Evolutionary conservation across 257 asterid genomes (phyloP).

Genomic region (Solanum sejunctum): DNA sequence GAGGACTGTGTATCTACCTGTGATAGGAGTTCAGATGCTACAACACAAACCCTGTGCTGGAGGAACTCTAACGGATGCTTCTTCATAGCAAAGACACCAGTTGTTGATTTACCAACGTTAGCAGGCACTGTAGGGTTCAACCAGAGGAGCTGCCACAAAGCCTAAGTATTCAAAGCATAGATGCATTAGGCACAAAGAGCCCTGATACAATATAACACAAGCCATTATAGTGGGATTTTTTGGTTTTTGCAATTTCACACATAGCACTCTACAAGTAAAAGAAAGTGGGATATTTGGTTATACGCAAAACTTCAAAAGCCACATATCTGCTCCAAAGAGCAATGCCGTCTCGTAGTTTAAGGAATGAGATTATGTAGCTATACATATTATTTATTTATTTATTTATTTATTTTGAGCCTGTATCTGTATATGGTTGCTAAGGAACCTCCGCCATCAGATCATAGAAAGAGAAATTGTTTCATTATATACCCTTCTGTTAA

Average conservation of each 20-base stretch:
- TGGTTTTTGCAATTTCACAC: neutral
- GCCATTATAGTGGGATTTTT: neutral
- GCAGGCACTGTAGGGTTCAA: slow-evolving; percentile 55
- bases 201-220: neutral
- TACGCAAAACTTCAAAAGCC: neutral
- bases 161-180: slow-evolving; percentile 31
- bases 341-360: neutral
- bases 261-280: neutral
- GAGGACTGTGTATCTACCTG: slow-evolving; percentile 40
- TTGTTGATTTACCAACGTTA: slow-evolving; percentile 36
- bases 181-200: neutral
- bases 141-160: slow-evolving; percentile 96
- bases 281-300: neutral
- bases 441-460: neutral
- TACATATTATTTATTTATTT: neutral
- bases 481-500: neutral
- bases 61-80: slow-evolving; percentile 68
- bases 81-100: slow-evolving; percentile 42
- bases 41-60: slow-evolving; percentile 74
- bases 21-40: slow-evolving; percentile 90
- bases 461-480: neutral
- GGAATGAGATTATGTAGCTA: neutral
- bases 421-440: neutral
- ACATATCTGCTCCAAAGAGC: neutral
- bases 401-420: neutral